Conservation (phyloP, 805 yeast genomes). For the Starmerella potacharoeniae region DNA sequence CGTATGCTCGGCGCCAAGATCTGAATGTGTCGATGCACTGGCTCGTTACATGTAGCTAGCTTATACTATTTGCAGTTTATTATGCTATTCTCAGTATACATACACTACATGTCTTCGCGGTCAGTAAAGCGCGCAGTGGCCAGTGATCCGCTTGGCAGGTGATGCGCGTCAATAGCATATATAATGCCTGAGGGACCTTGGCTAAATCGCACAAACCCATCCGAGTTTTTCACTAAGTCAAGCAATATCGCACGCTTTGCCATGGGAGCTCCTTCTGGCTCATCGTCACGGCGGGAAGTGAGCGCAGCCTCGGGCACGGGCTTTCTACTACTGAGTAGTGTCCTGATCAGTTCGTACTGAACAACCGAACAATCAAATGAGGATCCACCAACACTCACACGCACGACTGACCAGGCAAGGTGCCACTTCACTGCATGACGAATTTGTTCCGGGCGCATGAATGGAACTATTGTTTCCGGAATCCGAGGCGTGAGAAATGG, state of each 20-base stretch:
- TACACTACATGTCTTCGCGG: neutral
- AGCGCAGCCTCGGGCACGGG: neutral
- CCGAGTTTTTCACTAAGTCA: neutral
- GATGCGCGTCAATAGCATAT: neutral
- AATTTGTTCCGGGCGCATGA: neutral
- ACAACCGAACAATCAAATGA: conserved; percentile 4
- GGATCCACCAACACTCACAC: neutral
- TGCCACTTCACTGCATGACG: conserved; percentile 1
- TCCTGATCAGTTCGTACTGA: conserved; percentile 2
- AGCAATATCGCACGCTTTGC: neutral
- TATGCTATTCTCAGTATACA: neutral
- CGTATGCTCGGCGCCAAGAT: conserved; percentile 12
- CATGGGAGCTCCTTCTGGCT: neutral
- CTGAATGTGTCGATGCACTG: neutral
- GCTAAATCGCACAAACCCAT: neutral
- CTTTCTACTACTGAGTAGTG: neutral
- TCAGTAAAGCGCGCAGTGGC: neutral
- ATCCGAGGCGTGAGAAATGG: neutral
- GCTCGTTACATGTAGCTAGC: no score
- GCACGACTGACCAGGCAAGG: conserved; percentile 5
- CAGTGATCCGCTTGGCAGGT: neutral
- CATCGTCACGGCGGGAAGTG: neutral
- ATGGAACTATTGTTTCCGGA: neutral
- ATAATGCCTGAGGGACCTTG: neutral
- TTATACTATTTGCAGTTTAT: neutral